phyloP scores from a whole-genome alignment of 345 rosid species.

The Heritiera littoralis region DNA sequence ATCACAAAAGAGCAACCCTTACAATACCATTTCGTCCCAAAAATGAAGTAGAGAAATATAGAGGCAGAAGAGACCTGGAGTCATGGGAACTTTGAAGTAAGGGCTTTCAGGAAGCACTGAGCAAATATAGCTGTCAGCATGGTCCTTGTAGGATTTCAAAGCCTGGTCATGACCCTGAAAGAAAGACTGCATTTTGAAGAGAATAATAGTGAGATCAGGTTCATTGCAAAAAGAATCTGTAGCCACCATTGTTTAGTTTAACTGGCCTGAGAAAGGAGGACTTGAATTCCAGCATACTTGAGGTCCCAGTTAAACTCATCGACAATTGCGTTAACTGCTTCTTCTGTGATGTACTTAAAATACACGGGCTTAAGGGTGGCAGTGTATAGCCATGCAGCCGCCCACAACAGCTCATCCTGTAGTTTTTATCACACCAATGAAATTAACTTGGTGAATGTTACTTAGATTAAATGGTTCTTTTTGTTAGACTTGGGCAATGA shows the following conservation, averaged over 20 bases:
- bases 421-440: background rate
- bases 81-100: slow-evolving; percentile 53
- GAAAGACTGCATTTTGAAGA: slow-evolving; percentile 47
- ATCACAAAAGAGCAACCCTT: too few relatives aligned
- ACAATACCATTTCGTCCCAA: too few relatives aligned
- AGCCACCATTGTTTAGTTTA: too few relatives aligned
- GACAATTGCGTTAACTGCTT: slow-evolving; percentile 56
- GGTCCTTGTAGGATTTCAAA: slow-evolving; percentile 51
- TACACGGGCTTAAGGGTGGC: slow-evolving; percentile 51
- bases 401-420: slow-evolving; percentile 97
- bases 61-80: slow-evolving; percentile 53
- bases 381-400: slow-evolving; percentile 81
- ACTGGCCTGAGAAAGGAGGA: slow-evolving; percentile 64
- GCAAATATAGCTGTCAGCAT: slow-evolving; percentile 79
- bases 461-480: too few relatives aligned
- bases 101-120: slow-evolving; percentile 78
- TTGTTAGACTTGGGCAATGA: too few relatives aligned
- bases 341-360: slow-evolving; percentile 50
- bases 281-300: slow-evolving; percentile 81
- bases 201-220: background rate
- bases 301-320: slow-evolving; percentile 95
- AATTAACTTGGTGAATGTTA: background rate
- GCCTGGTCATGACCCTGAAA: slow-evolving; percentile 44
- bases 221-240: background rate
- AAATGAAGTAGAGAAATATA: background rate